Evolutionary conservation across 1,284 basidiomycete species (phyloP).

Genomic region (Puccinia polysora): DNA sequence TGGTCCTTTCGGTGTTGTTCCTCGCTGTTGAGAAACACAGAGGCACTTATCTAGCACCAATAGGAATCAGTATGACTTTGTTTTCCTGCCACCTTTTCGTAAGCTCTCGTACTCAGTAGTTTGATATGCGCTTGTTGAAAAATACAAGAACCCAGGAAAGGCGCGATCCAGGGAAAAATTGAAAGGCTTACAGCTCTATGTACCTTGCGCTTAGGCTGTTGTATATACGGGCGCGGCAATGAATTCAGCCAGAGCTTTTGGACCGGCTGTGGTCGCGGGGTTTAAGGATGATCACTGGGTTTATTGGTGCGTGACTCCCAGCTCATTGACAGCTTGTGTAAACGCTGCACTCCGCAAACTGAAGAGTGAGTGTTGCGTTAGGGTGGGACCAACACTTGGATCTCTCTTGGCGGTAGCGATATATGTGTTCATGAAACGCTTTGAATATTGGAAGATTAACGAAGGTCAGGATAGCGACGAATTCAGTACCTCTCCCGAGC

Average conservation of each 20-base stretch:
- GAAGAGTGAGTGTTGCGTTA: neutral
- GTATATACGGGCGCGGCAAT: slow-evolving; percentile 31
- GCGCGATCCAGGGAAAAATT: too few relatives aligned
- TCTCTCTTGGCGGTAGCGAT: slow-evolving; percentile 27
- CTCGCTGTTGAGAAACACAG: slow-evolving; percentile 36
- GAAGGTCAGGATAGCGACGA: slow-evolving; percentile 42
- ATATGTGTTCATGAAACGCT: slow-evolving; percentile 35
- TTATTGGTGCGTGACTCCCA: slow-evolving; percentile 39
- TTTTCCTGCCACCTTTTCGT: slow-evolving; percentile 33
- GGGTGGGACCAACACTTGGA: slow-evolving; percentile 41
- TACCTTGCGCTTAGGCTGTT: slow-evolving; percentile 1
- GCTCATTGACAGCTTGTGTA: neutral
- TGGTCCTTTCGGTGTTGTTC: slow-evolving; percentile 33
- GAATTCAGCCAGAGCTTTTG: slow-evolving; percentile 40
- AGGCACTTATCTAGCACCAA: slow-evolving; percentile 27
- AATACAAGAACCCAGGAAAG: too few relatives aligned
- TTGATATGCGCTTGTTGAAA: neutral
- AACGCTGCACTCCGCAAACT: neutral
- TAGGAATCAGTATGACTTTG: slow-evolving; percentile 29
- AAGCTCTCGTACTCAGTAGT: neutral
- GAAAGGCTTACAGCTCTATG: too few relatives aligned
- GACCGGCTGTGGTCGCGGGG: slow-evolving; percentile 18
- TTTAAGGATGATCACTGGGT: slow-evolving; percentile 31
- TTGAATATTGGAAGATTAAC: slow-evolving; percentile 33
- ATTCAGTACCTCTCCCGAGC: slow-evolving; percentile 16